Percentiles rank a stretch among this genome's conserved stretches.
These are phyloP conservation scores for Nemania sp. DNA, from an alignment of 2,329 filamentous ascomycete species.

Conservation along the genomic window DNA sequence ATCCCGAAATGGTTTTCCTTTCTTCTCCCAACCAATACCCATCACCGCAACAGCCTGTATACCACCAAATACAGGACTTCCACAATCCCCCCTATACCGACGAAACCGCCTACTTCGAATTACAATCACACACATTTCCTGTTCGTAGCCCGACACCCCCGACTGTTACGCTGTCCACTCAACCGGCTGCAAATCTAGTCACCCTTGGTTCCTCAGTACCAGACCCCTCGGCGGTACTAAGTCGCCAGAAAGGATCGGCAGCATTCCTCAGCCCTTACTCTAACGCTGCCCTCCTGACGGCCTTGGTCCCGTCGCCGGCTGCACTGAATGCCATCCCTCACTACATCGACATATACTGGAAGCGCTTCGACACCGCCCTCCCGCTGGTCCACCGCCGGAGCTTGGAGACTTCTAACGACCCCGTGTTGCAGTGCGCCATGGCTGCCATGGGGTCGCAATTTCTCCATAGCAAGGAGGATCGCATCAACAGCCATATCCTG, in stretches of 20 bases:
- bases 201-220: conserved; percentile 47
- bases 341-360: conserved; percentile 59
- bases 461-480: conserved; percentile 52
- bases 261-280: conserved; percentile 43
- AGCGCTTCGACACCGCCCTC: conserved; percentile 51
- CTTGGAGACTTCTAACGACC: conserved; percentile 48
- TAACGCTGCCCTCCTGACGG: conserved; percentile 43
- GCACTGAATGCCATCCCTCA: conserved; percentile 50
- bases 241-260: conserved; percentile 46
- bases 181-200: conserved; percentile 54
- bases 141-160: conserved; percentile 56
- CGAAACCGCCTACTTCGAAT: conserved; percentile 40
- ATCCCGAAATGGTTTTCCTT: conserved; percentile 33
- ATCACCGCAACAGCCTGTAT: conserved; percentile 39
- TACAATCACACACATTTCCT: conserved; percentile 44
- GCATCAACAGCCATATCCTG: conserved; percentile 52
- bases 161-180: conserved; percentile 47
- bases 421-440: conserved; percentile 57
- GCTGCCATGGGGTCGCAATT: conserved; percentile 60
- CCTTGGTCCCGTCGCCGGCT: conserved; percentile 41
- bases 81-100: conserved; percentile 46
- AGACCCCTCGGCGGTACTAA: conserved; percentile 43
- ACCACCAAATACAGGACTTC: conserved; percentile 42
- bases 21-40: conserved; percentile 33
- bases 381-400: conserved; percentile 55